Base-by-base conservation (phyloP, 2,329 filamentous ascomycete species). In the Herpotrichia juniperi region DNA sequence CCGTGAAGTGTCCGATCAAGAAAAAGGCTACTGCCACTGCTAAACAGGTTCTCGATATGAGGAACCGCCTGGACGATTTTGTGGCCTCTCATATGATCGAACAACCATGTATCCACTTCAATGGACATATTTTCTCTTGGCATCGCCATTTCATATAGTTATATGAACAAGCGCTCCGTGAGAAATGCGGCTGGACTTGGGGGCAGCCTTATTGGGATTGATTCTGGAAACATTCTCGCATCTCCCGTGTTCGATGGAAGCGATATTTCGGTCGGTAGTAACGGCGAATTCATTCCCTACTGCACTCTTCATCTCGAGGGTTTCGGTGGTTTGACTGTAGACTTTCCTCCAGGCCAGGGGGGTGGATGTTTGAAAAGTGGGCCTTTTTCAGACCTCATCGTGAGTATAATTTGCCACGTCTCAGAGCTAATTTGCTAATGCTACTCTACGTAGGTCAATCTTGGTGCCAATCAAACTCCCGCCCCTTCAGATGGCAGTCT, bases 171-270 rank as follows among this genome's bases (percentile, higher is more conserved):
- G 74, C 74, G 0, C 67, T 79, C 1, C 71, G 61, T 16, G 64
- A 73, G 2, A 75, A 78, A 46, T 79, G 76, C 48, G 74, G 73
- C 39, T 79, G 76, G 58, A 67, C 59, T 3, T 75, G 73, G 44
- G 66, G 69, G 43, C 69, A 73, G 39, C 76, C 76, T 1, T 83
- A 82, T 69, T 81, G 79, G 74, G 78, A 84, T 64, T 84, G 81
- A 75, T 60, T 67, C 74, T 3, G 52, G 67, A 3, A 76, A 82
- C 35, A 46, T 52, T 3, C 17, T 49, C 57, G 70, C 74, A 48
- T 80, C 80, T 1, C 76, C 81, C 12, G 65, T 86, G 47, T 84
- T 86, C 56, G 81, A 83, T 57, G 83, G 83, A 45, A 79, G 78
- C 48, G 76, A 74, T 22, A 79, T 76, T 48, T 72, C 76, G 14